Base-by-base conservation (phyloP, 108 stramenopile species). In the Stephanodiscus triporus region DNA sequence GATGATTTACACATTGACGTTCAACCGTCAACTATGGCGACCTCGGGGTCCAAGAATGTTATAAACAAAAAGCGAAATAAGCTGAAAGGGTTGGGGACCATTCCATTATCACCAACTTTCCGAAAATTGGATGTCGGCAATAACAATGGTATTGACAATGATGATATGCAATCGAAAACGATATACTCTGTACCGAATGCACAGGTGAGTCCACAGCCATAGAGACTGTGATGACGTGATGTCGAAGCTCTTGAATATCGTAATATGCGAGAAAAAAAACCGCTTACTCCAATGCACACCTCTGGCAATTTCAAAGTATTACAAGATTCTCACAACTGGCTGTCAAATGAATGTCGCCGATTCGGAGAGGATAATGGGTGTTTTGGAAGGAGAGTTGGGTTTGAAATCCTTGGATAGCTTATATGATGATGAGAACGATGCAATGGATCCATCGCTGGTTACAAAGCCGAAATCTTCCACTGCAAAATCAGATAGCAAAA, bases 271-370 rank as follows among this genome's bases (percentile, higher is more conserved):
- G 14, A 3, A 45, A 16, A 2, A 45, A 45, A 14, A 16, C 43
- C 16, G 13, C 43, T 45, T 1, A 45, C 43, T 45, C 11, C 13
- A 14, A 45, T 45, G 16, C 43, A 45, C 43, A 16, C 14, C 43
- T 2, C 14, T 45, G 13, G 14, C 4, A 45, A 16, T 16, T 17
- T 45, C 2, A 45, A 13, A 78, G 47, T 65, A 70, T 34, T 95
- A 95, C 66, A 63, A 79, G 20, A 84, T 92, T 64, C 75, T 88
- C 63, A 96, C 97, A 5, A 84, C 84, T 51, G 95, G 97, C 9
- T 96, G 97, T 75, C 95, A 96, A 85, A 97, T 97, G 97, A 97
- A 97, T 76, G 88, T 91, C 38, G 96, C 97, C 7, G 96, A 97
- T 76, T 83, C 80, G 27, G 97, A 97, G 88, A 83, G 97, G 11